Evolutionary conservation across 2,329 filamentous ascomycete genomes (phyloP).

Genomic region (Phialophora expanda): DNA sequence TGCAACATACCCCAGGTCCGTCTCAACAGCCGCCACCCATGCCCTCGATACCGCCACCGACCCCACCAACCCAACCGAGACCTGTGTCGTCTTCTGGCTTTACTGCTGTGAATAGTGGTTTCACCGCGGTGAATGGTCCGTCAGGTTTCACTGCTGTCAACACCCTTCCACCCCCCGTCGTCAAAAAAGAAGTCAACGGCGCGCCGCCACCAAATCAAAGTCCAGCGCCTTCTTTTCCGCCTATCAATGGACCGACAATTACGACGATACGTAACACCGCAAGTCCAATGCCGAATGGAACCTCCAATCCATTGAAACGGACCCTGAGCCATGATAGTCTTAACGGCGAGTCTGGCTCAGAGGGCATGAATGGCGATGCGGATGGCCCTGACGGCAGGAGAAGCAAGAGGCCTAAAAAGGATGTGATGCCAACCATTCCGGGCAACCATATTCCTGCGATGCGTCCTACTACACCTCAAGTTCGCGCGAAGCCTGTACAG

Average conservation of each 20-base stretch:
- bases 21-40: slow-evolving; percentile 44
- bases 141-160: slow-evolving; percentile 53
- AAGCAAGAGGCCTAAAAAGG: slow-evolving; percentile 90
- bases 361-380: slow-evolving; percentile 56
- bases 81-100: slow-evolving; percentile 59
- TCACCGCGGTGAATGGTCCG: slow-evolving; percentile 64
- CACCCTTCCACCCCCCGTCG: slow-evolving; percentile 43
- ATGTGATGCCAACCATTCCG: slow-evolving; percentile 77
- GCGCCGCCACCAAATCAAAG: slow-evolving; percentile 64
- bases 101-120: slow-evolving; percentile 73
- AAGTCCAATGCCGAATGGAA: slow-evolving; percentile 30
- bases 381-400: slow-evolving; percentile 73
- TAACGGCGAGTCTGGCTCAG: slow-evolving; percentile 46
- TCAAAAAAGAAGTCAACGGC: slow-evolving; percentile 60
- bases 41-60: slow-evolving; percentile 41
- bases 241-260: slow-evolving; percentile 58
- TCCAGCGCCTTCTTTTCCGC: slow-evolving; percentile 57
- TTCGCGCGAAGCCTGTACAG: slow-evolving; percentile 61
- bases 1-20: slow-evolving; percentile 19
- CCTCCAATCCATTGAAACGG: slow-evolving; percentile 70
- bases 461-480: slow-evolving; percentile 72
- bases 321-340: slow-evolving; percentile 68
- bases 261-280: slow-evolving; percentile 26
- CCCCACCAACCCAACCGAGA: slow-evolving; percentile 45
- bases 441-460: slow-evolving; percentile 95